Base-by-base conservation (phyloP, 2,329 filamentous ascomycete genomes). In the Exophiala calicioides region DNA sequence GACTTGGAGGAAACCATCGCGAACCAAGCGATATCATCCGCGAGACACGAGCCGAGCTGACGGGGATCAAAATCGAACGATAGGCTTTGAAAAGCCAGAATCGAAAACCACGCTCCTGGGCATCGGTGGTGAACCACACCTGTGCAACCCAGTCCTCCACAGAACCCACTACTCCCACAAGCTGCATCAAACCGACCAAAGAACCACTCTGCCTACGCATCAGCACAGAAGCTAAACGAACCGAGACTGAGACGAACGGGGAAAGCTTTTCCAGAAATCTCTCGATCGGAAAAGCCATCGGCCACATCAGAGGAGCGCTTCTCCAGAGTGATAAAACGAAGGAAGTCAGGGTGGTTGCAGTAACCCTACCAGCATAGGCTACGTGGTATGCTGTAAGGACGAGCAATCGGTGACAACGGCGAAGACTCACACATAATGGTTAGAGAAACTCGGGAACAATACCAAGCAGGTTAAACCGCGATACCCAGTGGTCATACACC, bases 21-120 rank as follows among this genome's bases (percentile, higher is more conserved):
- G 20, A 81, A 73, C 1, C 27, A 30, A 30, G 27, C 27, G 27
- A 30, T 15, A 30, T 30, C 27, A 30, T 30, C 27, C 27, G 27
- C 27, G 27, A 30, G 27, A 30, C n/a, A n/a, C 24, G 24, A 27
- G 24, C 24, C 24, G 24, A 27, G 24, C 12, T 27, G 24, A 7
- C 12, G 7, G 24, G 12, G 24, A 27, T 27, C 24, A 27, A 27
- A 27, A 12, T 12, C 7, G 24, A 27, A 12, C 24, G 12, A 12
- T 12, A 12, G 12, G 12, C 12, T 27, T 12, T 43, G 18, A 43
- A 43, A 34, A 43, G 30, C 19, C 30, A 43, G 21, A 43, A 43
- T 23, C 4, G 6, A 13, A 30, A 43, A 34, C 29, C 34, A 38
- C 35, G 21, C 5, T 44, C 41, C 15, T 44, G 31, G 41, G 32